Evolutionary conservation across 148 eudicot genomes (phyloP).

Genomic region (Polygonum aviculare): DNA sequence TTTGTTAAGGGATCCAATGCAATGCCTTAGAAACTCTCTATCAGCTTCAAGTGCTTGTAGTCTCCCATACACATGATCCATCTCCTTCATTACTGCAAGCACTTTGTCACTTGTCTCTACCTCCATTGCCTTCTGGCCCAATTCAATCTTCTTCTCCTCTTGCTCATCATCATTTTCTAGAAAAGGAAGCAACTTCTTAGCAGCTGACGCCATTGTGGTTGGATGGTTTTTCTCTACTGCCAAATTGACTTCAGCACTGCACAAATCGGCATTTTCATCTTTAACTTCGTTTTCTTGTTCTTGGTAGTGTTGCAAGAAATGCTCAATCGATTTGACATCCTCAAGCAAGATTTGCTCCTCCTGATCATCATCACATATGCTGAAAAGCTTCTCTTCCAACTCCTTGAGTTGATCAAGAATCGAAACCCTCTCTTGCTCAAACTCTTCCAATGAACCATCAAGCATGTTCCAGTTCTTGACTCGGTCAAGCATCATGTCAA

Average conservation of each 20-base stretch:
- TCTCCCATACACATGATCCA: slow-evolving; percentile 60
- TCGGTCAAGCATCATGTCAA: slow-evolving; percentile 21
- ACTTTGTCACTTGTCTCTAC: slow-evolving; percentile 6
- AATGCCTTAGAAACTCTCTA: slow-evolving; percentile 62
- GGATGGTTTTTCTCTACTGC: slow-evolving; percentile 10
- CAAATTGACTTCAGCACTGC: slow-evolving; percentile 22
- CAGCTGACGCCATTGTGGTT: slow-evolving; percentile 20
- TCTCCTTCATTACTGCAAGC: slow-evolving; percentile 42
- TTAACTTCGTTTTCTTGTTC: neutral
- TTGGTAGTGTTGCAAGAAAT: no score
- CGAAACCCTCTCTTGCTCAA: slow-evolving; percentile 31
- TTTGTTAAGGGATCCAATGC: slow-evolving; percentile 47
- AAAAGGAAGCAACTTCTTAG: slow-evolving; percentile 29
- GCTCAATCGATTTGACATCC: slow-evolving; percentile 10
- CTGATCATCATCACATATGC: slow-evolving; percentile 20
- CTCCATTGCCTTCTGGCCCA: neutral
- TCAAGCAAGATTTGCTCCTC: neutral
- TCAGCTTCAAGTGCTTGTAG: slow-evolving; percentile 62
- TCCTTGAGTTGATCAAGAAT: slow-evolving; percentile 31
- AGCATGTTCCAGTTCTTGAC: slow-evolving; percentile 27
- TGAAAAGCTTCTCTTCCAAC: slow-evolving; percentile 31
- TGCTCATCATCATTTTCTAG: slow-evolving; percentile 19
- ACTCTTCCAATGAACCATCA: slow-evolving; percentile 25
- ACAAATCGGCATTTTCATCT: slow-evolving; percentile 1
- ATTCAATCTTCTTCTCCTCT: neutral